Base-by-base conservation (phyloP, 768 basidiomycete species). In the Russula ochroleuca region DNA sequence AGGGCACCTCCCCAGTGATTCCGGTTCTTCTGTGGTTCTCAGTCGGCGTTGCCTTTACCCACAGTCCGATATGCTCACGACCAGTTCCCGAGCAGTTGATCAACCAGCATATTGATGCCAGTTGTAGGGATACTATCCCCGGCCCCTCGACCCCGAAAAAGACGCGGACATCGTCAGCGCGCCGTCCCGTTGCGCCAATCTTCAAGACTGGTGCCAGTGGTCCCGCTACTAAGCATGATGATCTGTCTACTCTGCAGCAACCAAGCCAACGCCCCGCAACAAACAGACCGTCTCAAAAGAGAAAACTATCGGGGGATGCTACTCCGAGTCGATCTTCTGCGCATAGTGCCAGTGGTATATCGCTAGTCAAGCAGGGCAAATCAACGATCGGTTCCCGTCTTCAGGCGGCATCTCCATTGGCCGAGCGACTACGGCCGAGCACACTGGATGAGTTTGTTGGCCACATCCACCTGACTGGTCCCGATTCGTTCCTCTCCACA, bases 391-490 rank as follows among this genome's bases (percentile, higher is more conserved):
- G 48, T n/a, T 61, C 59, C n/a, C 53, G 21, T 15, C 33, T 65
- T 25, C 68, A 76, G 43, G 66, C 71, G n/a, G 79, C 79, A 15
- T 75, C 79, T 3, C 89, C 89, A 0, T 74, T 93, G 1, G 88
- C 92, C 0, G 92, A 93, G 71, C 80, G 82, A 31, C 79, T 92
- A 45, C 79, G 92, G 4, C 92, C 92, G 2, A 79, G 75, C 19
- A 73, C 72, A 4, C 74, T 94, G n/a, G 80, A 80, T 1, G 84
- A 89, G 2, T 90, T 90, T 66, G 77, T 92, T 40, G 92, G 92
- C 5, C 92, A 94, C 70, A 70, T 71, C 25, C 83, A 89, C 72
- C 69, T 92, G 33, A 82, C 82, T 4, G 83, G 81, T 0, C 75
- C 79, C 0, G 78, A 81, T n/a, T 85, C 84, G 5, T 70, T 88